Percentiles rank a stretch among this genome's conserved stretches.
These are phyloP conservation scores for Monilinia fructicola DNA, from an alignment of 2,329 filamentous ascomycete genomes.

Conservation along the genomic window DNA sequence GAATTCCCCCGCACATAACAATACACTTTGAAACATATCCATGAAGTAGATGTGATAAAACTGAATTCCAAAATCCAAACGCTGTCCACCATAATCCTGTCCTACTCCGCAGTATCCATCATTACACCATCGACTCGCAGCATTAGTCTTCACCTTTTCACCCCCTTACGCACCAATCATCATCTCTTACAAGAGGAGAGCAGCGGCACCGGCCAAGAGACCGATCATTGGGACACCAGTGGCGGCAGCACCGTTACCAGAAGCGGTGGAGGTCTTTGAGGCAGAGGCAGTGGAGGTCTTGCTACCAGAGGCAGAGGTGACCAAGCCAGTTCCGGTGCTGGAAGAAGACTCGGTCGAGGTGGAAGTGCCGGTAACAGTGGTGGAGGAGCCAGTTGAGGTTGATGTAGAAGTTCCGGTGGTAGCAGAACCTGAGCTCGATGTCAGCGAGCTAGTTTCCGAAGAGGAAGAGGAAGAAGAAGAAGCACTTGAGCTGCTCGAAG, in stretches of 20 bases:
- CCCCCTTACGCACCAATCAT: background rate
- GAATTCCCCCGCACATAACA: background rate
- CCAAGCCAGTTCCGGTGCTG: background rate
- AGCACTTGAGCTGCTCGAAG: background rate
- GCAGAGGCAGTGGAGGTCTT: background rate
- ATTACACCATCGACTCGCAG: constrained; percentile 5
- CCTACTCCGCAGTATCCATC: constrained; percentile 9
- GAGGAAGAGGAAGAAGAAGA: constrained; percentile 1
- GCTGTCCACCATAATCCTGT: background rate
- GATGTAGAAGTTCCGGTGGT: background rate
- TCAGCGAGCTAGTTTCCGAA: background rate
- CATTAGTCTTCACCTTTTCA: background rate
- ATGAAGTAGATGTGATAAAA: constrained; percentile 4
- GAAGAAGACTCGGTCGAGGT: background rate
- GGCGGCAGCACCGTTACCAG: constrained; percentile 16
- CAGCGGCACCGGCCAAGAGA: constrained; percentile 20
- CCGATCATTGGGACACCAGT: constrained; percentile 22
- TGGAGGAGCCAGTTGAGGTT: background rate
- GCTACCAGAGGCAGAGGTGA: background rate
- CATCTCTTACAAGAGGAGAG: constrained; percentile 21
- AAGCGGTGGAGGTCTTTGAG: background rate
- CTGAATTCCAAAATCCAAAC: constrained; percentile 12
- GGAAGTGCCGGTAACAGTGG: background rate
- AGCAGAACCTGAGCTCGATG: background rate
- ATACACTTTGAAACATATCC: constrained; percentile 1